These are phyloP conservation scores for Firmiana major DNA, from an alignment of 345 rosid genomes.

Conservation along the genomic window DNA sequence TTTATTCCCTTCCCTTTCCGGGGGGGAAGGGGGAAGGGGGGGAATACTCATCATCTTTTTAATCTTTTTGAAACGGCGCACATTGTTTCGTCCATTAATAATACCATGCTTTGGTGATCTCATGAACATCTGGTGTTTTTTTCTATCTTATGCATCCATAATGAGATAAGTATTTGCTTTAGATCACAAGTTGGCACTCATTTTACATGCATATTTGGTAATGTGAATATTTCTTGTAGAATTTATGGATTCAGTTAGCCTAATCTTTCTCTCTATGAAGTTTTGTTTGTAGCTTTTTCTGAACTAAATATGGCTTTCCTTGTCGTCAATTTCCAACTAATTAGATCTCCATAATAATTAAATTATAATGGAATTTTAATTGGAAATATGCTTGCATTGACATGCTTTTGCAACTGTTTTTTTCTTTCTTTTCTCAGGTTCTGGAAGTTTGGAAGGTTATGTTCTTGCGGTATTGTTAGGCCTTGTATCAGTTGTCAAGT, in stretches of 20 bases:
- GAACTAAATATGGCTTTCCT: neutral
- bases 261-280: neutral
- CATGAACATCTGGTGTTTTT: neutral
- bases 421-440: constrained; percentile 43
- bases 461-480: constrained; percentile 69
- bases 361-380: neutral
- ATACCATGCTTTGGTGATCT: too few species aligned
- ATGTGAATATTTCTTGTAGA: neutral
- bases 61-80: too few species aligned
- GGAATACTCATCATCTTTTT: too few species aligned
- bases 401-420: neutral
- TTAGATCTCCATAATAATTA: neutral
- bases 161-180: neutral
- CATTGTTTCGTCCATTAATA: too few species aligned
- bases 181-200: neutral
- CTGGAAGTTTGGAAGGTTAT: constrained; percentile 54
- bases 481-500: constrained; percentile 68
- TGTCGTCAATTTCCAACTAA: neutral
- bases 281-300: too few species aligned
- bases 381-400: neutral
- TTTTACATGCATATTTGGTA: neutral
- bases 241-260: neutral
- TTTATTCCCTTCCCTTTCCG: too few species aligned
- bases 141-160: neutral
- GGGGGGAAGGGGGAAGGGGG: too few species aligned